These are phyloP conservation scores for Chrysosporium keratinophilum DNA, from an alignment of 2,329 filamentous ascomycete species.

Conservation along the genomic window DNA sequence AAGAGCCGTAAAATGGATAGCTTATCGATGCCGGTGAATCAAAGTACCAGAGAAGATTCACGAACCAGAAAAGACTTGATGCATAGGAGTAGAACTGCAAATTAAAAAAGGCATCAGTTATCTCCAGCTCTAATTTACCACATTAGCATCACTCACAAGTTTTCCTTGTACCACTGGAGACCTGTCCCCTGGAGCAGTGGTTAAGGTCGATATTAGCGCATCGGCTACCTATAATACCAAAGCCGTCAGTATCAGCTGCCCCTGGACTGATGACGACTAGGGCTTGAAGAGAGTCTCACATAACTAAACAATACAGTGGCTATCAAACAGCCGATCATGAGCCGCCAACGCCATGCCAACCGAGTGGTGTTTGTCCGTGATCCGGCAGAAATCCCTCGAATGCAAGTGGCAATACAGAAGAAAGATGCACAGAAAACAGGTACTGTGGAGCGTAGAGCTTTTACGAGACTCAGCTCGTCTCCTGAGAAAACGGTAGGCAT, in stretches of 20 bases:
- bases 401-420: constrained; percentile 44
- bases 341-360: constrained; percentile 34
- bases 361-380: constrained; percentile 30
- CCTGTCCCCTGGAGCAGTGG: constrained; percentile 1
- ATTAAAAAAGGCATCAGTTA: background rate
- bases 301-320: constrained; percentile 30
- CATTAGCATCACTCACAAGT: constrained; percentile 15
- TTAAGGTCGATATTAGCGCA: constrained; percentile 16
- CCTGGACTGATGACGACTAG: background rate
- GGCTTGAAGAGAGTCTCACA: constrained; percentile 23
- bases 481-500: constrained; percentile 9
- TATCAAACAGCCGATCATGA: constrained; percentile 36
- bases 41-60: constrained; percentile 47
- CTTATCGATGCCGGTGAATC: constrained; percentile 44
- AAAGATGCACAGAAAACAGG: constrained; percentile 49
- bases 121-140: background rate
- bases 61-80: constrained; percentile 54
- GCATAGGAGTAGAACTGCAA: constrained; percentile 48
- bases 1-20: constrained; percentile 55
- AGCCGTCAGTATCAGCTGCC: background rate
- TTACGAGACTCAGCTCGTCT: constrained; percentile 6
- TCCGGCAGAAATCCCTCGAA: constrained; percentile 46
- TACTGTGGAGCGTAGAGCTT: constrained; percentile 13
- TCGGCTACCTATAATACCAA: constrained; percentile 15
- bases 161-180: constrained; percentile 8